Conservation (phyloP, 345 rosid species). For the Eucalyptus curtisii region DNA sequence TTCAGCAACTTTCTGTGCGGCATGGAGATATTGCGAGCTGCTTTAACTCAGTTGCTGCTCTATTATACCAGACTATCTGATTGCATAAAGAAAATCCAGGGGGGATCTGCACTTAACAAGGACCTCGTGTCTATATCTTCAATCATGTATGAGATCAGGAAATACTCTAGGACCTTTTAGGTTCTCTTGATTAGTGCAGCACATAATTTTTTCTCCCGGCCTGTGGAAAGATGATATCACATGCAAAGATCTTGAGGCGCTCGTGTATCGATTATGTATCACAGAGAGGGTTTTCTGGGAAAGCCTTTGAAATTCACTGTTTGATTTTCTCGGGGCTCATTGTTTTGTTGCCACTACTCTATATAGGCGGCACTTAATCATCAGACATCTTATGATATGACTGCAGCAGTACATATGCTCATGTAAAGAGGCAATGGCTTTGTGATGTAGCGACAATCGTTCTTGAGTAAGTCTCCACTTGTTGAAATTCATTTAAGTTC, state of each 20-base stretch:
- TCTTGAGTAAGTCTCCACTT: not conserved
- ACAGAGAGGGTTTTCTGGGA: not conserved
- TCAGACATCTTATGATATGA: not conserved
- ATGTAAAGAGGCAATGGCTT: not conserved
- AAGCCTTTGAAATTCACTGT: not conserved
- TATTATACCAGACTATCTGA: slow-evolving; percentile 91
- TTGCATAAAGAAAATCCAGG: slow-evolving; percentile 59
- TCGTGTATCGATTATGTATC: not conserved
- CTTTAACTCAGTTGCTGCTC: slow-evolving; percentile 87
- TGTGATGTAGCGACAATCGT: not conserved
- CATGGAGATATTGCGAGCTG: slow-evolving; percentile 94
- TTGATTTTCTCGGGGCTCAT: not conserved
- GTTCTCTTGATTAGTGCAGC: not conserved
- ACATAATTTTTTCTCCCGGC: not conserved
- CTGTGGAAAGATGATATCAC: not conserved
- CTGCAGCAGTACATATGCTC: not conserved
- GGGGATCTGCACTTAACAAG: slow-evolving; percentile 80
- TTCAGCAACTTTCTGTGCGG: slow-evolving; percentile 96
- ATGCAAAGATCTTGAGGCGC: not conserved
- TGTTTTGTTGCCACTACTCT: not conserved
- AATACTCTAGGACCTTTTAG: slow-evolving; percentile 84
- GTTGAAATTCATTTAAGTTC: not conserved
- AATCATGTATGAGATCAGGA: slow-evolving; percentile 94
- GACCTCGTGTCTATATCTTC: slow-evolving; percentile 89
- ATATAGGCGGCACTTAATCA: not conserved